Percentiles rank a stretch among this genome's conserved stretches.
Evolutionary conservation across 345 rosid species (phyloP).

Genomic region (Euclidium syriacum): DNA sequence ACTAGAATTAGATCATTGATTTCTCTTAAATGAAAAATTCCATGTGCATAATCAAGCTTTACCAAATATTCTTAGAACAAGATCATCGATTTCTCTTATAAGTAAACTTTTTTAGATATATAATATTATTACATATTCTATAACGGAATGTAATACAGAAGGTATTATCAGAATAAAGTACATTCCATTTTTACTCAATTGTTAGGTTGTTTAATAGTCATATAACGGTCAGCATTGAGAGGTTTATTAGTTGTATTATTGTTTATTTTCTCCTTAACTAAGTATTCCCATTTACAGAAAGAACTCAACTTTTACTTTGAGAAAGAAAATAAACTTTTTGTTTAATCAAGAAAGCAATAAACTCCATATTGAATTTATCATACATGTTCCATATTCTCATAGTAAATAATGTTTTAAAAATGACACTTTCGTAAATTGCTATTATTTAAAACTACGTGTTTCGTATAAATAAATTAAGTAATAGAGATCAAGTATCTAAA

Average conservation of each 20-base stretch:
- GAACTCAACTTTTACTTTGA: slow-evolving; percentile 9
- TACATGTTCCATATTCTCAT: slow-evolving; percentile 1
- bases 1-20: neutral
- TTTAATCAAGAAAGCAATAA: slow-evolving; percentile 5
- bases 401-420: no score
- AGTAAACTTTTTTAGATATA: neutral
- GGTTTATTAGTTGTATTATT: slow-evolving; percentile 4
- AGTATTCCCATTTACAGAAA: slow-evolving; percentile 19
- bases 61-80: neutral
- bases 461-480: no score
- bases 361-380: neutral
- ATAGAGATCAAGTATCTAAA: no score
- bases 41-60: slow-evolving; percentile 14
- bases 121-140: neutral
- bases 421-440: no score
- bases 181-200: neutral
- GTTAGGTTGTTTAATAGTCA: neutral
- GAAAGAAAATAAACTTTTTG: slow-evolving; percentile 3
- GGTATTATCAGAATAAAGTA: neutral
- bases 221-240: neutral
- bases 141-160: slow-evolving; percentile 2
- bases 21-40: neutral
- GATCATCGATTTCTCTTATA: neutral
- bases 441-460: no score
- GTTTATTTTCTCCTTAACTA: slow-evolving; percentile 13